phyloP scores from a whole-genome alignment of 1,284 basidiomycete genomes.

The Neotropicomus parvogracilis region DNA sequence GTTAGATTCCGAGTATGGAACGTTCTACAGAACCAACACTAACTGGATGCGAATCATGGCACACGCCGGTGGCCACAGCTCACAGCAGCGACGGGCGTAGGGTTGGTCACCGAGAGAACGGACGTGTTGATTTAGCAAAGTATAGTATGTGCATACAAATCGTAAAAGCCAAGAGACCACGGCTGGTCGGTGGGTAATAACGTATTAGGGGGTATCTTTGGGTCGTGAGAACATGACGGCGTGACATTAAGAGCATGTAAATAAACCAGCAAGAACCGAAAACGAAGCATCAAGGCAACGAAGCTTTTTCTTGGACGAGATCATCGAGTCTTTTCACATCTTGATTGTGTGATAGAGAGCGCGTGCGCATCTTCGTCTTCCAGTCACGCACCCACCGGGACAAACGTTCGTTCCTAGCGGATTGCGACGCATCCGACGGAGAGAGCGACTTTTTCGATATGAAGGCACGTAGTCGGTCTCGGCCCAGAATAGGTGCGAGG shows the following conservation, averaged over 20 bases:
- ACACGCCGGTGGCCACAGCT: slow-evolving; percentile 12
- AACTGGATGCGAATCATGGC: no score
- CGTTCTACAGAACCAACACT: slow-evolving; percentile 28
- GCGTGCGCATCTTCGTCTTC: slow-evolving; percentile 46
- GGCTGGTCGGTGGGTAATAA: slow-evolving; percentile 30
- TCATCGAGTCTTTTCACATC: slow-evolving; percentile 40
- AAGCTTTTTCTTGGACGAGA: slow-evolving; percentile 46
- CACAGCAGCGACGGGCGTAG: slow-evolving; percentile 14
- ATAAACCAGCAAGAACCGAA: slow-evolving; percentile 21
- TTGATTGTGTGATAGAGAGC: slow-evolving; percentile 43
- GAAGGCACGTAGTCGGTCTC: slow-evolving; percentile 56
- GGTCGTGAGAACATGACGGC: slow-evolving; percentile 22
- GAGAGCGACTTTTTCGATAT: slow-evolving; percentile 41
- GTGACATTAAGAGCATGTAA: slow-evolving; percentile 26
- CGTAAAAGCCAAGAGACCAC: slow-evolving; percentile 20
- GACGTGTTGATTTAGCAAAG: slow-evolving; percentile 14
- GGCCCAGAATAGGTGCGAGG: slow-evolving; percentile 71
- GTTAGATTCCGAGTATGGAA: slow-evolving; percentile 28
- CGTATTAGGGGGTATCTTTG: slow-evolving; percentile 34
- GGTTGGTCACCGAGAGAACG: slow-evolving; percentile 2
- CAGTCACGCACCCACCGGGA: slow-evolving; percentile 60
- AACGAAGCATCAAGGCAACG: slow-evolving; percentile 26
- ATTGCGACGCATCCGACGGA: slow-evolving; percentile 20
- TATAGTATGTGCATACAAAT: slow-evolving; percentile 33
- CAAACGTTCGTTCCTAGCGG: slow-evolving; percentile 37